phyloP scores from a whole-genome alignment of 257 asterid species.

The Gardenia jasminoides region DNA sequence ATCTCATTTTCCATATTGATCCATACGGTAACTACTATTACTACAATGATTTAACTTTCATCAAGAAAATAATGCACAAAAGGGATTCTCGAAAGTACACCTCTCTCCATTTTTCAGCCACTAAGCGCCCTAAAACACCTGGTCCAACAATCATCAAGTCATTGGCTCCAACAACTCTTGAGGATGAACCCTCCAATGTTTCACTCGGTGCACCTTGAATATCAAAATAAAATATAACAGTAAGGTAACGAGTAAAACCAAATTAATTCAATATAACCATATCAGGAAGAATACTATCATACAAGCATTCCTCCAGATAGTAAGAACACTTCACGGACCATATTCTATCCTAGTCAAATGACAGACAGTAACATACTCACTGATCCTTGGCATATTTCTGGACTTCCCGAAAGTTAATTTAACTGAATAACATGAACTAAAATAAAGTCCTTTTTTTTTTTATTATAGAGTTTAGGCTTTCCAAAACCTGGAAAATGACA shows the following conservation, averaged over 20 bases:
- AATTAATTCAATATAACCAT: background rate
- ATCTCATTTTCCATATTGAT: background rate
- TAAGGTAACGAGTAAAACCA: background rate
- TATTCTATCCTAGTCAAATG: background rate
- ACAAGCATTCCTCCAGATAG: background rate
- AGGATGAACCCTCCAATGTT: conserved; percentile 50
- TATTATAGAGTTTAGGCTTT: background rate
- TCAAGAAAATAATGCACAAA: background rate
- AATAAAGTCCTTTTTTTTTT: background rate
- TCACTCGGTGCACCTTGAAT: conserved; percentile 48
- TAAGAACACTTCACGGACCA: background rate
- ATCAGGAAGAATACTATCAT: background rate
- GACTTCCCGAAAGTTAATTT: background rate
- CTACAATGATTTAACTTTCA: background rate
- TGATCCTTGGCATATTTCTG: background rate
- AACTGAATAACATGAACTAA: too few relatives aligned
- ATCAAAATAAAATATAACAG: conserved; percentile 14
- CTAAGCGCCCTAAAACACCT: conserved; percentile 90
- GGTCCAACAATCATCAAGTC: conserved; percentile 95
- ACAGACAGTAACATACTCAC: background rate
- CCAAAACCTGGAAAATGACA: background rate
- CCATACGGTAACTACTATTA: background rate
- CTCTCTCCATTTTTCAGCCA: conserved; percentile 91
- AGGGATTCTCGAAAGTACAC: conserved; percentile 30
- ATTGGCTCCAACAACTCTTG: conserved; percentile 52